A percentile compares a stretch with the other conserved stretches of the same genome.
These are phyloP conservation scores for Laburnicola sp. DNA, from an alignment of 2,329 filamentous ascomycete species.

Conservation along the genomic window DNA sequence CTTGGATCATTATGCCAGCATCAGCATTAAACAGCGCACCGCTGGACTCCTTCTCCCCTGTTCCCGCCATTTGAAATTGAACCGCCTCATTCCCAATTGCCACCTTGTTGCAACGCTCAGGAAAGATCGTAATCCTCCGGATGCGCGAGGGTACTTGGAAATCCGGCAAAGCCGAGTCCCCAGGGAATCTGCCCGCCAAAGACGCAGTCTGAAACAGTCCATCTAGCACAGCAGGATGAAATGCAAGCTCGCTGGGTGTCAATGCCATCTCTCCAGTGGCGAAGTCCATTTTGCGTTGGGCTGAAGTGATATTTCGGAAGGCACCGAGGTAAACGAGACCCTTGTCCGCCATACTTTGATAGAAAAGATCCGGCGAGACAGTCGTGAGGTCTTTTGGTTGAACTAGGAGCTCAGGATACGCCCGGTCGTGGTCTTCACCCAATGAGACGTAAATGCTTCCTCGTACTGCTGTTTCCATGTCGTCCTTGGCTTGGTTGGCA, in stretches of 20 bases:
- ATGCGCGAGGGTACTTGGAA: conserved; percentile 28
- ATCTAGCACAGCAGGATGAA: conserved; percentile 38
- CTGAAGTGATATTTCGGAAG: conserved; percentile 8
- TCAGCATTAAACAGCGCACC: neutral
- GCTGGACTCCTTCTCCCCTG: neutral
- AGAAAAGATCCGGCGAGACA: conserved; percentile 15
- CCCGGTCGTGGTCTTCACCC: conserved; percentile 7
- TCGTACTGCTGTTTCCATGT: conserved; percentile 12
- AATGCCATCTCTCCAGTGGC: conserved; percentile 6
- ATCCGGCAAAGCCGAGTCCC: conserved; percentile 28
- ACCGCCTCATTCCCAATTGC: neutral
- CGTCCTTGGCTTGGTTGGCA: conserved; percentile 8
- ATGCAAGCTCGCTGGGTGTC: conserved; percentile 30
- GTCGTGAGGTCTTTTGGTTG: conserved; percentile 1
- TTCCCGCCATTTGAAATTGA: conserved; percentile 1
- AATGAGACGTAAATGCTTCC: conserved; percentile 7
- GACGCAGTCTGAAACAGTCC: conserved; percentile 34
- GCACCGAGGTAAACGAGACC: conserved; percentile 10
- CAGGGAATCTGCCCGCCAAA: conserved; percentile 30
- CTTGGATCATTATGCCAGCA: conserved; percentile 9
- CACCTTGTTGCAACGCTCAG: conserved; percentile 12
- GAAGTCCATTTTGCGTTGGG: conserved; percentile 11
- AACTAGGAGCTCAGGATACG: neutral
- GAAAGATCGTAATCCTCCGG: conserved; percentile 26
- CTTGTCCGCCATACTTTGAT: conserved; percentile 3